Base-by-base conservation (phyloP, 2,329 filamentous ascomycete genomes). In the Aspergillus versicolor region DNA sequence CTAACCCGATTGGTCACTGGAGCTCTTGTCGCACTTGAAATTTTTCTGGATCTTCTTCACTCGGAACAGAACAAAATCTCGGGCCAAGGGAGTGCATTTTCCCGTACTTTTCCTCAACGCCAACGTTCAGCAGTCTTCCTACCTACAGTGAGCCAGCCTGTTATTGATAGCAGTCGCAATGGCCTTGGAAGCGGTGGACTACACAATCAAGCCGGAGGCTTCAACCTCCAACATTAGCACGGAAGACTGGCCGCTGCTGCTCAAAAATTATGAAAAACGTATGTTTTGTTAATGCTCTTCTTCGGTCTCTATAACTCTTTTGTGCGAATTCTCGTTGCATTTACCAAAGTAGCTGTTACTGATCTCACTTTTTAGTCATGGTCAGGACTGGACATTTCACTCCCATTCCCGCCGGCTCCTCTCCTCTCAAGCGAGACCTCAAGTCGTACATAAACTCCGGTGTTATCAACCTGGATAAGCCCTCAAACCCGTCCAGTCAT, bases 381-480 rank as follows among this genome's bases (percentile, higher is more conserved):
- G 89, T 97, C 68, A 89, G 93, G 73, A 97, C 92, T 65, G 91
- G 91, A 63, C 93, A 99, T 79, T 99, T 96, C 80, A 97, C 93
- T 34, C 94, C 94, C 55, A 97, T 97, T 68, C 91, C 93, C 66
- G 88, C 90, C 75, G 94, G 94, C 72, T 95, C 90, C 81, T 87
- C 90, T 63, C 94, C 94, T 55, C 81, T 95, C 73, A 92, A 91
- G 79, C 90, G 94, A 77, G 93, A 97, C 76, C 84, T 99, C 73
- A 97, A 97, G 83, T 92, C 90, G 63, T 99, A 97, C 81, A 88
- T 99, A 75, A 93, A 90, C 76, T 96, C 91, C 63, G 94, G 94
- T 79, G 93, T 99, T 58, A 97, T 99, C 80, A 99, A 99, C 81
- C 88, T 97, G 67, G 91, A 95, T 81, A 96, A 96, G 82, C 94